Percentiles rank a stretch among this genome's conserved stretches.
phyloP scores from a whole-genome alignment of 495 filamentous ascomycete species.

The Aspergillus saccharolyticus region DNA sequence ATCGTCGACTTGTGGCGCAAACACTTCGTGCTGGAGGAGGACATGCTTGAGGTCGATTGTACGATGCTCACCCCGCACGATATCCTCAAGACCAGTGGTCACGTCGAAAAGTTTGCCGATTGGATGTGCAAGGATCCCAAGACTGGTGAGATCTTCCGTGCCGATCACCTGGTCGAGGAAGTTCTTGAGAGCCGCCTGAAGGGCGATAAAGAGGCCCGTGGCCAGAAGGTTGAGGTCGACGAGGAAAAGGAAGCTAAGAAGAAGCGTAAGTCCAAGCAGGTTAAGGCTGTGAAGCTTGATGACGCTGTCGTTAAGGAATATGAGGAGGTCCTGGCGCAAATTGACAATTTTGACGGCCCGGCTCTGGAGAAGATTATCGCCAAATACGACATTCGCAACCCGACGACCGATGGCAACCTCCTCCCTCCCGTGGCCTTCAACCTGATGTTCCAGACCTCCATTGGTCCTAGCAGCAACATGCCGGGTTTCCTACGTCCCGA shows the following conservation, averaged over 20 bases:
- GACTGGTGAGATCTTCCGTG: conserved; percentile 91
- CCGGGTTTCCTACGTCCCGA: conserved; percentile 62
- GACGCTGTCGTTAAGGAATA: conserved; percentile 62
- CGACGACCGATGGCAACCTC: conserved; percentile 53
- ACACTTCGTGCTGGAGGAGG: conserved; percentile 83
- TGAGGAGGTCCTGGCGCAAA: conserved; percentile 64
- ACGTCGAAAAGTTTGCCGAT: conserved; percentile 97
- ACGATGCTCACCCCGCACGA: conserved; percentile 81
- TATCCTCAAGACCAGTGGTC: conserved; percentile 91
- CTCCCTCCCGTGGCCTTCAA: conserved; percentile 65
- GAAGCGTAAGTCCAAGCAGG: conserved; percentile 58
- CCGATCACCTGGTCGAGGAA: conserved; percentile 94
- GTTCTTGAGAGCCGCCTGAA: conserved; percentile 79
- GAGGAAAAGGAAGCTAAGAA: conserved; percentile 59
- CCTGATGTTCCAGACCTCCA: conserved; percentile 70
- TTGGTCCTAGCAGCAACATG: conserved; percentile 61
- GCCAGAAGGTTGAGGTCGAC: conserved; percentile 64
- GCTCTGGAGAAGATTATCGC: conserved; percentile 58
- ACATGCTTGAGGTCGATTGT: conserved; percentile 88
- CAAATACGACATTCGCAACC: conserved; percentile 63
- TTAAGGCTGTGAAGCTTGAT: conserved; percentile 57
- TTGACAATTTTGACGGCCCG: conserved; percentile 65
- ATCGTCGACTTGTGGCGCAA: conserved; percentile 91
- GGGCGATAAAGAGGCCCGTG: conserved; percentile 72
- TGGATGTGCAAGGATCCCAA: conserved; percentile 99